Evolutionary conservation across 2,329 filamentous ascomycete species (phyloP).

Genomic region (Dactylellina cionopaga): DNA sequence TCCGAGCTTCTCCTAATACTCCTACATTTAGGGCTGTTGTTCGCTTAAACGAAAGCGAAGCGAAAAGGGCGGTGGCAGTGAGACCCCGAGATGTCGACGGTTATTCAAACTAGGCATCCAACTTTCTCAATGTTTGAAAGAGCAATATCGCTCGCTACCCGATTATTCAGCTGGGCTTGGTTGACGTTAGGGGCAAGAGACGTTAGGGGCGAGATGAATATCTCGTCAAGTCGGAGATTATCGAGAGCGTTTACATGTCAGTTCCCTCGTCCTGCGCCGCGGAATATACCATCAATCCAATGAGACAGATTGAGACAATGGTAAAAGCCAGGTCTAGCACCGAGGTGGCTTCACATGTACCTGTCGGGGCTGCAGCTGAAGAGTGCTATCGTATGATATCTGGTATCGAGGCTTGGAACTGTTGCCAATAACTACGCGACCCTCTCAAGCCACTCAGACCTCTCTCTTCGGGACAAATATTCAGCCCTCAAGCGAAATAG

Average conservation of each 20-base stretch:
- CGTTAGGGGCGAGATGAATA: background rate
- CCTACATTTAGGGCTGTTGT: too few species aligned
- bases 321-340: too few species aligned
- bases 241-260: constrained; percentile 27
- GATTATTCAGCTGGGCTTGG: constrained; percentile 8
- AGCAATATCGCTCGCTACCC: constrained; percentile 1
- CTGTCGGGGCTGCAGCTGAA: constrained; percentile 44
- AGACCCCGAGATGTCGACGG: constrained; percentile 44
- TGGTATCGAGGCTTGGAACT: background rate
- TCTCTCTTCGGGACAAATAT: too few species aligned
- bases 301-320: constrained; percentile 4
- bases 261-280: constrained; percentile 14
- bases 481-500: constrained; percentile 12
- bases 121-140: constrained; percentile 5
- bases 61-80: constrained; percentile 46
- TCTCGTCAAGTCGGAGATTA: constrained; percentile 18
- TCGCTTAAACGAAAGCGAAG: constrained; percentile 45
- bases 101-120: constrained; percentile 33
- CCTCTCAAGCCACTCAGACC: background rate
- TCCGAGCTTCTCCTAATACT: too few species aligned
- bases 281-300: constrained; percentile 22
- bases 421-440: constrained; percentile 2
- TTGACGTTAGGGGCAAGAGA: too few species aligned
- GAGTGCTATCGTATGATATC: background rate
- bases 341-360: constrained; percentile 10